Percentiles rank a stretch among this genome's conserved stretches.
phyloP scores from a whole-genome alignment of 164 flowering plant species.

The Chloranthus sessilifolius region DNA sequence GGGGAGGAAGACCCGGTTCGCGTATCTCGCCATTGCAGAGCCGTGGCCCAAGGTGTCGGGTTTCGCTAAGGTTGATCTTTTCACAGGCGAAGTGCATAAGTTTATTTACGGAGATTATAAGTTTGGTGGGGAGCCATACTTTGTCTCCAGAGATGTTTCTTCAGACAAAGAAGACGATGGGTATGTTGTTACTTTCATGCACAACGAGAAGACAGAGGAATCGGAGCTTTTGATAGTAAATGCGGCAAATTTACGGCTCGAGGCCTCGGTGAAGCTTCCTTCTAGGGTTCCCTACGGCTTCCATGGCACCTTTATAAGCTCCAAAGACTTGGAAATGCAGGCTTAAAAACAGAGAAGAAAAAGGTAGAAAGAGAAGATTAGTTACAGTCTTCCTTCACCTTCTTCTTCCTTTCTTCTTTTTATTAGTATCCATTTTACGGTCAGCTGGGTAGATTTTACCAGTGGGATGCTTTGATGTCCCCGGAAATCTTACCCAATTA shows the following conservation, averaged over 20 bases:
- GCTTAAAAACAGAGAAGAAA: constrained; percentile 8
- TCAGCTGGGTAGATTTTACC: constrained; percentile 13
- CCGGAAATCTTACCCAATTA: constrained; percentile 21
- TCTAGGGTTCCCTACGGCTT: constrained; percentile 47
- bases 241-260: constrained; percentile 21
- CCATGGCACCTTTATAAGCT: constrained; percentile 51
- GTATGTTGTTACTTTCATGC: constrained; percentile 62
- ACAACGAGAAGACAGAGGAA: constrained; percentile 42
- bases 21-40: constrained; percentile 78
- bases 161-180: constrained; percentile 74
- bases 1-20: constrained; percentile 66
- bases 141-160: constrained; percentile 37
- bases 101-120: constrained; percentile 45
- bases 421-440: too few species aligned
- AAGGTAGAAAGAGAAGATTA: too few species aligned
- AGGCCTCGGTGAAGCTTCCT: constrained; percentile 30
- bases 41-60: constrained; percentile 98
- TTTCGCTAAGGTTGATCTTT: constrained; percentile 75
- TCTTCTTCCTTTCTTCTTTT: too few species aligned
- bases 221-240: constrained; percentile 32
- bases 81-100: constrained; percentile 57
- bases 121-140: constrained; percentile 86
- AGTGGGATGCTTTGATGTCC: constrained; percentile 34
- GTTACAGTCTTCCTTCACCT: background rate
- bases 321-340: constrained; percentile 49